Conservation (phyloP, 305 asterid species). For the Ruellia speciosa region DNA sequence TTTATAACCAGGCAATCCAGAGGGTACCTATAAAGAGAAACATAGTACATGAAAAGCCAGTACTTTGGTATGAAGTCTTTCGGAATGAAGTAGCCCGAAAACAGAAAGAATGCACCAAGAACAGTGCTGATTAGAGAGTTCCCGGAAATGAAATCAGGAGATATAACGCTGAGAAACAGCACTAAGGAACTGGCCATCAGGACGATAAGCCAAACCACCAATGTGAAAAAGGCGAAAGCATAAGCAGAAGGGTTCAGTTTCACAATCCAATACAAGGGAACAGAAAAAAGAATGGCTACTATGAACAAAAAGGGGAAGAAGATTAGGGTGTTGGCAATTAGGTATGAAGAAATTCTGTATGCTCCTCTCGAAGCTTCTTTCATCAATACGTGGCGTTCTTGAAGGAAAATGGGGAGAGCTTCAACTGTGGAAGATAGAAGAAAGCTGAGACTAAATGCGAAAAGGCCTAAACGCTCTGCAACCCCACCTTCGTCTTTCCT, state of each 20-base stretch:
- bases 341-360: constrained; percentile 66
- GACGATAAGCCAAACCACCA: constrained; percentile 74
- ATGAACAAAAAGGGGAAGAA: constrained; percentile 69
- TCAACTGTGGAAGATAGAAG: constrained; percentile 90
- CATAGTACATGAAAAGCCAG: constrained; percentile 86
- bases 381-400: constrained; percentile 70
- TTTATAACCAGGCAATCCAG: constrained; percentile 61
- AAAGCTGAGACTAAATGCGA: constrained; percentile 78
- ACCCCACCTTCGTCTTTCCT: constrained; percentile 65
- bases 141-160: constrained; percentile 86
- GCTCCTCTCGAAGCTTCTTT: constrained; percentile 83
- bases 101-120: constrained; percentile 79
- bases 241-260: constrained; percentile 66
- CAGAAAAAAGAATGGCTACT: constrained; percentile 66
- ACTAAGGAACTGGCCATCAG: constrained; percentile 89
- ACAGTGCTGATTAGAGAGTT: constrained; percentile 75
- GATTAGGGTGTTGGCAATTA: constrained; percentile 67
- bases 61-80: constrained; percentile 69
- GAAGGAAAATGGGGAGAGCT: constrained; percentile 86
- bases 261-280: constrained; percentile 79
- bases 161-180: constrained; percentile 64
- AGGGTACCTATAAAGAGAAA: constrained; percentile 81
- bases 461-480: constrained; percentile 70
- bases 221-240: constrained; percentile 55
- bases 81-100: constrained; percentile 90